These are phyloP conservation scores for Salix arbutifolia DNA, from an alignment of 345 rosid species.

Conservation along the genomic window DNA sequence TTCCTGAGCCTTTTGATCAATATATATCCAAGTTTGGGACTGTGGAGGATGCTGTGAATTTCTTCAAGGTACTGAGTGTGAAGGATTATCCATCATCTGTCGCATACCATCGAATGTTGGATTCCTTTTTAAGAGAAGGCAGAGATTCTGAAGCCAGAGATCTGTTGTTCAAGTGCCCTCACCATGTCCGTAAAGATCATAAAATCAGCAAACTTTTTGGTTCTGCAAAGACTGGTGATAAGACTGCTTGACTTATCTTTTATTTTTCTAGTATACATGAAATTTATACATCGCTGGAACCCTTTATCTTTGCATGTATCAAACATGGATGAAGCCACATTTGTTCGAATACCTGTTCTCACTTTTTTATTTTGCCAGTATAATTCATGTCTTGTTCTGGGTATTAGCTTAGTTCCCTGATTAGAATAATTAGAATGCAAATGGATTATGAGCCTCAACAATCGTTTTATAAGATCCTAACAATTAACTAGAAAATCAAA, in stretches of 20 bases:
- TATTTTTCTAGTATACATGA: not conserved
- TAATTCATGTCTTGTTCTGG: too few species aligned
- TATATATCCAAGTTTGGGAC: constrained; percentile 73
- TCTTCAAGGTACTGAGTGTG: constrained; percentile 55
- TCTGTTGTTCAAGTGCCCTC: constrained; percentile 61
- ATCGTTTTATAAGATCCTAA: too few species aligned
- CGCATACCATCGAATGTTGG: constrained; percentile 48
- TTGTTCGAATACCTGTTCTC: too few species aligned
- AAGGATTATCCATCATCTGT: constrained; percentile 56
- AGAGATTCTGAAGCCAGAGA: constrained; percentile 78
- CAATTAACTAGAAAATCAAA: too few species aligned
- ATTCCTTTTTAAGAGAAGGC: constrained; percentile 66
- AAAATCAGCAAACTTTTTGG: constrained; percentile 61
- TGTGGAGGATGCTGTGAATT: constrained; percentile 56
- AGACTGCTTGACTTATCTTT: not conserved
- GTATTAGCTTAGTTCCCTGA: too few species aligned
- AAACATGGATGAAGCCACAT: too few species aligned
- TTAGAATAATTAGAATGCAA: too few species aligned
- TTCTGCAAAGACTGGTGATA: constrained; percentile 23
- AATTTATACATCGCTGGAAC: too few species aligned
- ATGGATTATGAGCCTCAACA: too few species aligned
- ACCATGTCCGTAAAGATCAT: constrained; percentile 63
- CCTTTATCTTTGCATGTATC: too few species aligned
- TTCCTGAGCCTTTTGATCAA: constrained; percentile 53
- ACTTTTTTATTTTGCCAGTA: too few species aligned